Evolutionary conservation across 2,329 filamentous ascomycete genomes (phyloP).

Genomic region (Curvularia hawaiiensis): DNA sequence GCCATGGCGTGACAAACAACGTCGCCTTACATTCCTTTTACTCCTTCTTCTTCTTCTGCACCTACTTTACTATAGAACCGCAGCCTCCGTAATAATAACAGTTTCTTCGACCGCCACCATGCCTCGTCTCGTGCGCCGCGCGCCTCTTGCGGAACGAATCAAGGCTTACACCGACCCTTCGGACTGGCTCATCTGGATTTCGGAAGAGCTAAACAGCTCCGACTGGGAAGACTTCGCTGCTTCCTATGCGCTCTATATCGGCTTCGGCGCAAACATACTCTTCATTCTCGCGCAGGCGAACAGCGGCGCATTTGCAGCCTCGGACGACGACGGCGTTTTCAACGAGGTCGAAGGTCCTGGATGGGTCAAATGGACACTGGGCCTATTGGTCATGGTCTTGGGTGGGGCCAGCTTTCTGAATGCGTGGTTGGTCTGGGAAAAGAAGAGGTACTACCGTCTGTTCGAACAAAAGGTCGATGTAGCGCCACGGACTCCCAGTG

Average conservation of each 20-base stretch:
- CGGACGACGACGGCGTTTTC: slow-evolving; percentile 80
- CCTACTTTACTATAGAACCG: neutral
- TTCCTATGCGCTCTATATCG: slow-evolving; percentile 75
- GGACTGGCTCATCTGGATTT: slow-evolving; percentile 89
- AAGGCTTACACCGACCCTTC: slow-evolving; percentile 80
- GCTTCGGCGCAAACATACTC: slow-evolving; percentile 74
- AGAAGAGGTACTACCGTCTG: slow-evolving; percentile 84
- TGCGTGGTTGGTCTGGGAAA: slow-evolving; percentile 78
- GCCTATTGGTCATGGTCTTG: slow-evolving; percentile 73
- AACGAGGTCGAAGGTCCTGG: slow-evolving; percentile 58
- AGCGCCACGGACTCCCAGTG: slow-evolving; percentile 79
- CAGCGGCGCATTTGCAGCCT: slow-evolving; percentile 55
- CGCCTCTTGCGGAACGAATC: slow-evolving; percentile 80
- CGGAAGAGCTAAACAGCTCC: slow-evolving; percentile 88
- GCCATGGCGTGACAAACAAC: slow-evolving; percentile 33
- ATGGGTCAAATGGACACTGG: slow-evolving; percentile 71
- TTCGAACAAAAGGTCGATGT: slow-evolving; percentile 86
- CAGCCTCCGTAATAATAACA: slow-evolving; percentile 2
- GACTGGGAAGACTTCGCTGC: slow-evolving; percentile 84
- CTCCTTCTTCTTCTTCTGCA: neutral
- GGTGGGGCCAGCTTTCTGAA: slow-evolving; percentile 72
- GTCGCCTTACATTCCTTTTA: neutral
- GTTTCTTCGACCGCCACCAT: slow-evolving; percentile 3
- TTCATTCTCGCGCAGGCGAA: slow-evolving; percentile 87
- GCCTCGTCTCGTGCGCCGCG: slow-evolving; percentile 77